Evolutionary conservation across 2,329 filamentous ascomycete species (phyloP), one percentile per base, ranked within the genome.

Genomic region (Clonostachys chloroleuca): DNA sequence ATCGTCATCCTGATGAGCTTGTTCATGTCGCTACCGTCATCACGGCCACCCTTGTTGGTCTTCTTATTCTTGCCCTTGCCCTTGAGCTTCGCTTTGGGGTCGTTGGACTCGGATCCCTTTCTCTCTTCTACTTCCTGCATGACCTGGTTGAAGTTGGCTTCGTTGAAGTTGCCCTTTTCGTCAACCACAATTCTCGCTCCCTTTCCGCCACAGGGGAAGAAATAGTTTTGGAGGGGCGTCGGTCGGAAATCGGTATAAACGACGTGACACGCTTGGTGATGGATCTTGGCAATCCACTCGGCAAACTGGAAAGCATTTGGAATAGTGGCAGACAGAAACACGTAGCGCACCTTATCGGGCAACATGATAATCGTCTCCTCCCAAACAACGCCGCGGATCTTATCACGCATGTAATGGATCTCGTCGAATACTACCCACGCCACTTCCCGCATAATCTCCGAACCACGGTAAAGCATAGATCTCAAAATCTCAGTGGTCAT

Each of bases 401-500:
- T 95, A 69, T 99, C 94, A 60, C 94, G 84, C 83, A 99, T 86
- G 69, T 99, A 99, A 68, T 99, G 94, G 52, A 99, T 95, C 68
- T 99, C 94, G 68, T 99, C 94, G 58, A 99, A 99, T 3, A 99
- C 77, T 2, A 99, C 95, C 94, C 94, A 99, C 13, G 88, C 92
- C 2, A 99, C 95, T 72, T 99, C 94, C 56, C 94, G 90, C 92
- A 99, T 99, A 54, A 99, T 97, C 72, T 99, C 94, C 0, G 94
- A 97, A 50, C 94, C 94, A 56, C 94, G 83, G 68, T 99, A 99
- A 69, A 99, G 66, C 94, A 99, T 99, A 16, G 92, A 97, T 43
- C 94, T 87, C 63, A 99, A 69, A 90, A 99, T 99, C 73, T 99
- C 94, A 1, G 94, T 99, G 1, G 94, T 99, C 94, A 99, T 99